Conservation (phyloP, 108 stramenopile genomes). For the Fistulifera solaris region DNA sequence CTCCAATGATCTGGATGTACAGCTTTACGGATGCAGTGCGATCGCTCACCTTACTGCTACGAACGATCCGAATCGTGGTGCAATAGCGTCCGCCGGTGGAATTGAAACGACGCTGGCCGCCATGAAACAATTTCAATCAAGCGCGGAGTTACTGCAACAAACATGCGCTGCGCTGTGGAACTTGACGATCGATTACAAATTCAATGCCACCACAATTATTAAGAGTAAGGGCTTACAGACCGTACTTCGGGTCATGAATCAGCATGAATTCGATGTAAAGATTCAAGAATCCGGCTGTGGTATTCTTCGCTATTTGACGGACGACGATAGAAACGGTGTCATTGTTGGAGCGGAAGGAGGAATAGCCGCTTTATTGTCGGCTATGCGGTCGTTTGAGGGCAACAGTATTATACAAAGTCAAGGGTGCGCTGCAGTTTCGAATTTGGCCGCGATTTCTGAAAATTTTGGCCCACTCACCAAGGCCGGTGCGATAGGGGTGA, state of each 20-base stretch:
- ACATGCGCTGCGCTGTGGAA: constrained; percentile 8
- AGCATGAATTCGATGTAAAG: neutral
- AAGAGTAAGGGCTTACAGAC: neutral
- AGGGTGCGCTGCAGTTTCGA: constrained; percentile 2
- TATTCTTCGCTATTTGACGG: neutral
- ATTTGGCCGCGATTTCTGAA: constrained; percentile 5
- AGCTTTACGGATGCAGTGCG: neutral
- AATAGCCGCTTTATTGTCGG: neutral
- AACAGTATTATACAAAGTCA: neutral
- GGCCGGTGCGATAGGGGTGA: constrained; percentile 3
- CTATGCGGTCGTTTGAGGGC: neutral
- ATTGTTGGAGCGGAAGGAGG: constrained; percentile 1
- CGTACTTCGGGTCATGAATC: neutral
- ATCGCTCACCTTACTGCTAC: neutral
- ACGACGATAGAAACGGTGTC: neutral
- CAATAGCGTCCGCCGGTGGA: neutral
- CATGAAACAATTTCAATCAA: neutral
- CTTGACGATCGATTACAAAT: neutral
- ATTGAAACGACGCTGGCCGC: neutral
- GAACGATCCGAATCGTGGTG: neutral
- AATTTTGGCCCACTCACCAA: neutral
- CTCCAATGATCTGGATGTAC: neutral
- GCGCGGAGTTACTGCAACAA: neutral
- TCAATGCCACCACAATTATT: constrained; percentile 2
- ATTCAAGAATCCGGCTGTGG: constrained; percentile 6